Conservation (phyloP, 371 early-diverging fungal species). For the Syncephalastrum contaminatum region DNA sequence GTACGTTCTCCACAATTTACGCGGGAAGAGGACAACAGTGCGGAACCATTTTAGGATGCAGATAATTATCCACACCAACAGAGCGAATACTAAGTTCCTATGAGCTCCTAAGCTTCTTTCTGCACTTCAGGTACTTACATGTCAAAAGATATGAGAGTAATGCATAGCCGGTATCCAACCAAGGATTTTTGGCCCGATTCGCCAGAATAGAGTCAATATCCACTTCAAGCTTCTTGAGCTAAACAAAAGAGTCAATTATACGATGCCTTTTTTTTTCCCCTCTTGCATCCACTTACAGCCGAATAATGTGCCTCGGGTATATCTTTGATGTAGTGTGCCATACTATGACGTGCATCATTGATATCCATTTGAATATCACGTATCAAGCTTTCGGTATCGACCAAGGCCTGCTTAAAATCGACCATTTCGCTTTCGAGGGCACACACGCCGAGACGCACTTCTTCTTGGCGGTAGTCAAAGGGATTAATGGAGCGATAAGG, state of each 20-base stretch:
- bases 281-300: conserved; percentile 23
- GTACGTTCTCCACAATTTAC: conserved; percentile 34
- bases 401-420: conserved; percentile 24
- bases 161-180: conserved; percentile 49
- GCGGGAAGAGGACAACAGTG: conserved; percentile 34
- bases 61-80: conserved; percentile 46
- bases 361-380: conserved; percentile 38
- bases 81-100: conserved; percentile 30
- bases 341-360: conserved; percentile 25
- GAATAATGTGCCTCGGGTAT: conserved; percentile 46
- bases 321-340: conserved; percentile 41
- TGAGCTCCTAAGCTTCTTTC: not conserved
- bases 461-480: conserved; percentile 29
- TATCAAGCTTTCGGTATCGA: conserved; percentile 33
- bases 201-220: conserved; percentile 46
- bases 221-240: conserved; percentile 48
- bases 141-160: conserved; percentile 44
- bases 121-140: conserved; percentile 25
- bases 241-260: conserved; percentile 1
- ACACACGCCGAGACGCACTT: conserved; percentile 17
- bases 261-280: not conserved
- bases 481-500: conserved; percentile 21
- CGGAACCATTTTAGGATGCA: conserved; percentile 37
- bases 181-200: conserved; percentile 49
- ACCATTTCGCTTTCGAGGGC: conserved; percentile 22